These are phyloP conservation scores for Chrysopogon serrulatus DNA, from an alignment of 176 grass and related monocot species.

Conservation along the genomic window DNA sequence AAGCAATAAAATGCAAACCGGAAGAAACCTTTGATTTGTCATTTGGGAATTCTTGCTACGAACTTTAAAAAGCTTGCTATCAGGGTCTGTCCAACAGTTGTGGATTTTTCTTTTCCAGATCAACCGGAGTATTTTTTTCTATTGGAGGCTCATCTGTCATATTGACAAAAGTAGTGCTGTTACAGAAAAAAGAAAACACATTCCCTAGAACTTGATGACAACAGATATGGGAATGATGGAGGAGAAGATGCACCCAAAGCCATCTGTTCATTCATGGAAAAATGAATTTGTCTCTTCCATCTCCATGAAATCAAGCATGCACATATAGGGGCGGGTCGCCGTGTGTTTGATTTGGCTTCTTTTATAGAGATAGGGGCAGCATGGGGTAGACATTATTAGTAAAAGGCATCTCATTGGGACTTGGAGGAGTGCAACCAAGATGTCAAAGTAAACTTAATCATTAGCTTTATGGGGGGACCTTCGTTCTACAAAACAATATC, in stretches of 20 bases:
- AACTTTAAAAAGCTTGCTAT: slow-evolving; percentile 88
- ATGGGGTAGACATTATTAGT: neutral
- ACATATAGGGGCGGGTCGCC: neutral
- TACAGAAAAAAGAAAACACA: neutral
- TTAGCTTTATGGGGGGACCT: neutral
- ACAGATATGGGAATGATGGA: neutral
- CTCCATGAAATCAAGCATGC: neutral
- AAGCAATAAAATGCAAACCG: neutral
- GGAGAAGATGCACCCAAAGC: no score
- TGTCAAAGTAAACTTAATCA: neutral
- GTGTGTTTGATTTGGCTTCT: neutral
- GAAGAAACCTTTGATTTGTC: slow-evolving; percentile 93
- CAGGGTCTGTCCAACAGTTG: slow-evolving; percentile 85
- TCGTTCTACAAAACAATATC: neutral
- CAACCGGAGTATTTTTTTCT: slow-evolving; percentile 57
- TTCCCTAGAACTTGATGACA: neutral
- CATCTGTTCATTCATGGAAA: neutral
- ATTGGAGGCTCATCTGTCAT: slow-evolving; percentile 48
- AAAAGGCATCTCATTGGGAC: neutral
- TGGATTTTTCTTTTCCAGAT: slow-evolving; percentile 60
- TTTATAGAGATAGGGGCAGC: neutral
- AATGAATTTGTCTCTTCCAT: neutral
- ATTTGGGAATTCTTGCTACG: slow-evolving; percentile 68
- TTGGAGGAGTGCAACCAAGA: neutral
- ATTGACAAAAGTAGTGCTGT: slow-evolving; percentile 2